phyloP scores from a whole-genome alignment of 106 monocot genomes.

The Dioscorea dumetorum region DNA sequence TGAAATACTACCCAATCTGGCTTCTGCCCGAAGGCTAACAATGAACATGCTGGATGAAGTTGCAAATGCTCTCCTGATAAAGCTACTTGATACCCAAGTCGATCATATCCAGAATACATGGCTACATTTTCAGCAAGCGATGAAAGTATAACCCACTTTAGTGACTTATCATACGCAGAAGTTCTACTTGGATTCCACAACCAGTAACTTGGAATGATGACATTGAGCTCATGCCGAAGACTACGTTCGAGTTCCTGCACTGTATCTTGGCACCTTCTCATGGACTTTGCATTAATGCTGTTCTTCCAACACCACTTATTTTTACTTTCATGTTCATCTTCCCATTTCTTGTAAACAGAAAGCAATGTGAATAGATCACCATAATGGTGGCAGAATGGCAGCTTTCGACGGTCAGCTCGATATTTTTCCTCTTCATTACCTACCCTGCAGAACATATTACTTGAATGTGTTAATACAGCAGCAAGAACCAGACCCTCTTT shows the following conservation, averaged over 20 bases:
- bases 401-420: constrained; percentile 76
- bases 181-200: constrained; percentile 58
- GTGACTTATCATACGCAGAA: constrained; percentile 16
- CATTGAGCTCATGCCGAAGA: constrained; percentile 63
- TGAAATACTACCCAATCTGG: constrained; percentile 91
- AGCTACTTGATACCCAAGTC: constrained; percentile 82
- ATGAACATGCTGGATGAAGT: constrained; percentile 87
- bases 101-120: constrained; percentile 66
- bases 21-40: constrained; percentile 58
- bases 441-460: constrained; percentile 91
- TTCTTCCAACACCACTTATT: constrained; percentile 95
- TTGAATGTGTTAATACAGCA: constrained; percentile 85
- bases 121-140: constrained; percentile 84
- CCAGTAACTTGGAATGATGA: constrained; percentile 78
- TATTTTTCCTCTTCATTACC: constrained; percentile 68
- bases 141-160: constrained; percentile 70
- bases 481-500: constrained; percentile 91
- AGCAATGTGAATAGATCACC: constrained; percentile 96
- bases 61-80: constrained; percentile 63
- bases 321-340: constrained; percentile 28
- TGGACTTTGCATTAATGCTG: constrained; percentile 91
- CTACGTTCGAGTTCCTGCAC: constrained; percentile 67
- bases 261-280: constrained; percentile 86
- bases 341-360: constrained; percentile 92
- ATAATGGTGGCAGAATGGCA: constrained; percentile 84